Conservation (phyloP, 2,329 filamentous ascomycete species). For the Verticillium klebahnii region DNA sequence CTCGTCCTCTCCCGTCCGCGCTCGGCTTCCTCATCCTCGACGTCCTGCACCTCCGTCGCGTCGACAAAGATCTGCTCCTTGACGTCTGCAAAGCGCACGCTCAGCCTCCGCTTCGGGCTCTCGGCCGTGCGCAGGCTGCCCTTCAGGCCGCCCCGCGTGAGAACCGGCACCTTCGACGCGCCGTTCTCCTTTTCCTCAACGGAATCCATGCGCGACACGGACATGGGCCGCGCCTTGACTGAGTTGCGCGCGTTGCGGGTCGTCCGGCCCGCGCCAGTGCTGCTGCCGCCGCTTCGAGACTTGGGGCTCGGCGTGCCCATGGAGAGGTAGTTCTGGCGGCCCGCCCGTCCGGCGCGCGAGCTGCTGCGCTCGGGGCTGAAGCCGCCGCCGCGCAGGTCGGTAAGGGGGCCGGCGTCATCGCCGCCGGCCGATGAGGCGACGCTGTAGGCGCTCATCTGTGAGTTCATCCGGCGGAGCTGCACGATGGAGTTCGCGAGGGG, state of each 20-base stretch:
- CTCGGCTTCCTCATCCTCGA: neutral
- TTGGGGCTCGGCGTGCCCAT: conserved; percentile 28
- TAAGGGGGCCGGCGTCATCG: conserved; percentile 32
- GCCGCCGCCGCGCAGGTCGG: conserved; percentile 30
- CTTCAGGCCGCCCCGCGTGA: neutral
- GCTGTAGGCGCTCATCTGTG: conserved; percentile 41
- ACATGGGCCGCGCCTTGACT: neutral
- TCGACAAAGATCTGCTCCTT: conserved; percentile 24
- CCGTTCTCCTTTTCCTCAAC: conserved; percentile 10
- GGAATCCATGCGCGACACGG: neutral
- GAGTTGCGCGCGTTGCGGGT: conserved; percentile 6
- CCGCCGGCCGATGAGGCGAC: conserved; percentile 28
- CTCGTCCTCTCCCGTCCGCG: neutral
- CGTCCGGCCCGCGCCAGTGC: neutral
- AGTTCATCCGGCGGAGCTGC: conserved; percentile 55
- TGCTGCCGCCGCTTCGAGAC: conserved; percentile 4
- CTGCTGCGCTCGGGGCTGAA: conserved; percentile 28
- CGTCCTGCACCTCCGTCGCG: conserved; percentile 13
- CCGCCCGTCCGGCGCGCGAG: conserved; percentile 24
- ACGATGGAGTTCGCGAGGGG: neutral
- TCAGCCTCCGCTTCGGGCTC: conserved; percentile 8
- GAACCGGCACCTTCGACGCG: neutral
- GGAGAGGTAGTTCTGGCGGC: conserved; percentile 42
- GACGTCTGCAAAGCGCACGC: conserved; percentile 10
- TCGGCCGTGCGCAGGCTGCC: conserved; percentile 3